Conservation (phyloP, 2,329 filamentous ascomycete genomes). For the Colletotrichum lindemuthianum region DNA sequence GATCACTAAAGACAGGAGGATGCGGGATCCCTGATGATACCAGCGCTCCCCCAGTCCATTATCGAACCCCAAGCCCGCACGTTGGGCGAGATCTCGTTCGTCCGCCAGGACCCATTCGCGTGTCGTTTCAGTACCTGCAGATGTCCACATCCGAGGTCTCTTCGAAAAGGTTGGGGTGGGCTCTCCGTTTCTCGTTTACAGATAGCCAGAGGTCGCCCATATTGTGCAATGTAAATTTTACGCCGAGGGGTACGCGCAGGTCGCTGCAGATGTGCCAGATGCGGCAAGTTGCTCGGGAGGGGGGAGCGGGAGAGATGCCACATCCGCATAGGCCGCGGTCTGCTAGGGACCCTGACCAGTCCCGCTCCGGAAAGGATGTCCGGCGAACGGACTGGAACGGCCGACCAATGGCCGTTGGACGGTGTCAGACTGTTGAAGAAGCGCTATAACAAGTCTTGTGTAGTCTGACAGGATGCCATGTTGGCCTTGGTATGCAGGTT, state of each 20-base stretch:
- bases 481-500: background rate
- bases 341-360: conserved; percentile 11
- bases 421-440: background rate
- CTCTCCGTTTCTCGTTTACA: too few relatives aligned
- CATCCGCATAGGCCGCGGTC: conserved; percentile 9
- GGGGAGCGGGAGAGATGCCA: conserved; percentile 22
- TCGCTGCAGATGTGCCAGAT: background rate
- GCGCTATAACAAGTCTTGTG: conserved; percentile 6
- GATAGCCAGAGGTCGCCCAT: too few relatives aligned
- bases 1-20: background rate
- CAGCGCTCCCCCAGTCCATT: background rate
- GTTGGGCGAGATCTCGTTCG: background rate
- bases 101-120: background rate
- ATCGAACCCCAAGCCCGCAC: background rate
- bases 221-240: background rate
- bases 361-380: conserved; percentile 7
- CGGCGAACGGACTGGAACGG: conserved; percentile 5
- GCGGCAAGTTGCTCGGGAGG: conserved; percentile 12
- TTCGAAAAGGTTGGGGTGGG: too few relatives aligned
- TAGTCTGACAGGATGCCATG: background rate
- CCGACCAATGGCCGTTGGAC: conserved; percentile 1
- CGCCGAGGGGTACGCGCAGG: background rate
- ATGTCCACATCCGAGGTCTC: too few relatives aligned
- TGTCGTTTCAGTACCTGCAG: too few relatives aligned
- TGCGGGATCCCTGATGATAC: background rate